phyloP scores from a whole-genome alignment of 23 red algal genomes.

The Gracilaria caudata region DNA sequence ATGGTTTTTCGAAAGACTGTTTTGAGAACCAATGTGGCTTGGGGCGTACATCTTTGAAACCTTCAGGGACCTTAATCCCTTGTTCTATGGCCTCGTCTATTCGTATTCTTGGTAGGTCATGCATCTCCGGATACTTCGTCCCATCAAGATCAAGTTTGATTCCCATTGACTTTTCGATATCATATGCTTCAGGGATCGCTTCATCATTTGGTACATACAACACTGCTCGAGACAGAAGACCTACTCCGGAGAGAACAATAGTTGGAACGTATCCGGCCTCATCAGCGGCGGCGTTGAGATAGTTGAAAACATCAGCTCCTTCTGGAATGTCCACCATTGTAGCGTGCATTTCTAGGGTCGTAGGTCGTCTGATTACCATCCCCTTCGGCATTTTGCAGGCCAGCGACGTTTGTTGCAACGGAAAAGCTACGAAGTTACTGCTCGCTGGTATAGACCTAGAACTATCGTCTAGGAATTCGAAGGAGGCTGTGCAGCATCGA shows the following conservation, averaged over 20 bases:
- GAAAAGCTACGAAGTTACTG: too few relatives aligned
- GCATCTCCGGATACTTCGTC: slow-evolving; percentile 20
- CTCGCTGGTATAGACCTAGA: too few relatives aligned
- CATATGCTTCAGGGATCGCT: slow-evolving; percentile 22
- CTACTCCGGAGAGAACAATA: slow-evolving; percentile 39
- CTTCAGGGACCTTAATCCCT: neutral
- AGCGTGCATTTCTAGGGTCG: slow-evolving; percentile 35
- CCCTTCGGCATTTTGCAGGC: slow-evolving; percentile 20
- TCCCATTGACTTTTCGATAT: slow-evolving; percentile 12
- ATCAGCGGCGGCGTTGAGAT: slow-evolving; percentile 15
- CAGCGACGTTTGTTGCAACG: neutral
- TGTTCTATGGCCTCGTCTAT: neutral
- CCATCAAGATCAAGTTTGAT: slow-evolving; percentile 32
- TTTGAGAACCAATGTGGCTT: slow-evolving; percentile 31
- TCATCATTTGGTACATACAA: slow-evolving; percentile 42
- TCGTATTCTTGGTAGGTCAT: slow-evolving; percentile 26
- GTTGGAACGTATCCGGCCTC: slow-evolving; percentile 18
- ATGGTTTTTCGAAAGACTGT: slow-evolving; percentile 21
- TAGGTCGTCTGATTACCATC: slow-evolving; percentile 6
- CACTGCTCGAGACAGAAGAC: slow-evolving; percentile 38
- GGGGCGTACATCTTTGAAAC: neutral
- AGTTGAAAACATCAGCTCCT: slow-evolving; percentile 22
- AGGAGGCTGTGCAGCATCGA: too few relatives aligned
- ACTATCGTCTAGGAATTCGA: too few relatives aligned
- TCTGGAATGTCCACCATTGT: slow-evolving; percentile 25